A percentile compares a stretch with the other conserved stretches of the same genome.
Evolutionary conservation across 2,329 filamentous ascomycete genomes (phyloP).

Genomic region (Fusarium sp.): DNA sequence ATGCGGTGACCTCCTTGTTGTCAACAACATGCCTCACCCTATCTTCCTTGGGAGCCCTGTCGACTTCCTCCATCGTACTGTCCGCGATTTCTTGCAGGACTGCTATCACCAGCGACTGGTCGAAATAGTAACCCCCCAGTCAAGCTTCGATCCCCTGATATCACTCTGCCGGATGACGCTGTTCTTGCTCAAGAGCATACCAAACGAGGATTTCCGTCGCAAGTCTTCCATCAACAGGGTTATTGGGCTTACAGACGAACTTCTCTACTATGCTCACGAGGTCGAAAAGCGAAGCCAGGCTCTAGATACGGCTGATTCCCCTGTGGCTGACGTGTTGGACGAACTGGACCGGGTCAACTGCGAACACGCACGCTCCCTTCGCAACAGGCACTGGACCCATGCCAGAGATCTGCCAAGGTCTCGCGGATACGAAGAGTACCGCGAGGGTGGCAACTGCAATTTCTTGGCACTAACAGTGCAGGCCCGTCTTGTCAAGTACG

Average conservation of each 20-base stretch:
- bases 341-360: not conserved
- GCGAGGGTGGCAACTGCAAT: not conserved
- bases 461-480: not conserved
- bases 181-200: not conserved
- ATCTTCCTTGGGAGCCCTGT: constrained; percentile 4
- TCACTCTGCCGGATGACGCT: not conserved
- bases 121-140: not conserved
- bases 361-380: not conserved
- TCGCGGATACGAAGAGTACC: not conserved
- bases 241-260: constrained; percentile 6
- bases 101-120: not conserved
- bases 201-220: not conserved
- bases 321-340: not conserved
- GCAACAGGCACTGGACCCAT: not conserved
- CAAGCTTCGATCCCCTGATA: not conserved
- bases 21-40: constrained; percentile 1
- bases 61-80: constrained; percentile 10
- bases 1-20: constrained; percentile 10
- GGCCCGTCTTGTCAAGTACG: not conserved
- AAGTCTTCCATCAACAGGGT: constrained; percentile 4
- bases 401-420: not conserved
- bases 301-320: not conserved
- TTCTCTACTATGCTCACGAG: constrained; percentile 8
- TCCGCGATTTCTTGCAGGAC: not conserved
- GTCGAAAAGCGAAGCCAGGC: not conserved